These are phyloP conservation scores for Colletotrichum sojae DNA, from an alignment of 2,329 filamentous ascomycete species.

Conservation along the genomic window DNA sequence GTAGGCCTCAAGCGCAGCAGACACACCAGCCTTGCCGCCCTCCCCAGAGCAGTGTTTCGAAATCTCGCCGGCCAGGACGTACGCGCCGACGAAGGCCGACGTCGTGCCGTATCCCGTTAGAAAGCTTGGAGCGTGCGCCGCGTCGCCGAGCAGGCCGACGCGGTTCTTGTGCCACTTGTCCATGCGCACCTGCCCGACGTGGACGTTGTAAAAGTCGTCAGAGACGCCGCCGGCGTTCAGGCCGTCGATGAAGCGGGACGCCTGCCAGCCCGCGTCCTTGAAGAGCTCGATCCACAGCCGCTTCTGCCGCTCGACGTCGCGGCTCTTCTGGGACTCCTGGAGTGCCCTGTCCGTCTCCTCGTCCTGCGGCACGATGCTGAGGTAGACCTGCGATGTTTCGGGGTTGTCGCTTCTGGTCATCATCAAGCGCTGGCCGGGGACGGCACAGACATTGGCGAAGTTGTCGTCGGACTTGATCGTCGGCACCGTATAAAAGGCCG, in stretches of 20 bases:
- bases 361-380: conserved; percentile 22
- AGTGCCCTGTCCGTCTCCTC: conserved; percentile 20
- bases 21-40: conserved; percentile 42
- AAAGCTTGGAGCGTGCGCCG: conserved; percentile 64
- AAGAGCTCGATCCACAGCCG: conserved; percentile 52
- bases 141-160: conserved; percentile 68
- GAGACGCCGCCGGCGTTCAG: conserved; percentile 51
- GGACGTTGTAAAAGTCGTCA: conserved; percentile 62
- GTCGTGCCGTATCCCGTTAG: conserved; percentile 66
- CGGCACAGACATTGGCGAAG: conserved; percentile 29
- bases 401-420: conserved; percentile 37
- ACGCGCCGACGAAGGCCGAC: conserved; percentile 63
- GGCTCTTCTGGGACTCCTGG: conserved; percentile 9
- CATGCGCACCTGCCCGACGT: conserved; percentile 61
- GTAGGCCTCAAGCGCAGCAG: conserved; percentile 57
- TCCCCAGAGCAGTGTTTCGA: conserved; percentile 43
- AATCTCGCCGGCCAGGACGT: conserved; percentile 70
- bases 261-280: conserved; percentile 57
- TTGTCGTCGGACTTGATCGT: conserved; percentile 41
- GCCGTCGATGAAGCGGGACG: conserved; percentile 54
- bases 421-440: conserved; percentile 16
- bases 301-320: conserved; percentile 42
- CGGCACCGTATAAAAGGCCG: conserved; percentile 53
- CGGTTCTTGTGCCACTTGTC: conserved; percentile 60
- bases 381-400: conserved; percentile 36